phyloP scores from a whole-genome alignment of 2,329 filamentous ascomycete genomes.

The Aspergillus japonicus region DNA sequence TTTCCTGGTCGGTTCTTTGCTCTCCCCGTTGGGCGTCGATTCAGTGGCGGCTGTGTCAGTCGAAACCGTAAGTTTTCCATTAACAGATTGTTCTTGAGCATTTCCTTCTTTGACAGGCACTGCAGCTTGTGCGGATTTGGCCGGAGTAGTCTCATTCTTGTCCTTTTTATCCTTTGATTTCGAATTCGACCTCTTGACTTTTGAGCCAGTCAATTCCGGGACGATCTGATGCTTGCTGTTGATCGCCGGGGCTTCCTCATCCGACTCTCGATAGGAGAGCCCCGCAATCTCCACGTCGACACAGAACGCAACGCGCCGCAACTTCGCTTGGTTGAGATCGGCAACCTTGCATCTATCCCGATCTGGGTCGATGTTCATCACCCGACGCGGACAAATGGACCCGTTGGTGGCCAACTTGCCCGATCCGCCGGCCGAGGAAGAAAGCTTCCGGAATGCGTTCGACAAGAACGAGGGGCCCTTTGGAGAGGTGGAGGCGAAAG shows the following conservation, averaged over 20 bases:
- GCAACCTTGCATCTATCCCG: slow-evolving; percentile 75
- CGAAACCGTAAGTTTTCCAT: slow-evolving; percentile 13
- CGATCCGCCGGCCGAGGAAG: slow-evolving; percentile 59
- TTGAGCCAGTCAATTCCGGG: slow-evolving; percentile 29
- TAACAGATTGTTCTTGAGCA: slow-evolving; percentile 25
- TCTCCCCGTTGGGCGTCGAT: slow-evolving; percentile 27
- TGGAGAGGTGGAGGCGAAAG: slow-evolving; percentile 63
- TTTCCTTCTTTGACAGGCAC: slow-evolving; percentile 57
- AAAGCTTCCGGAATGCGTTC: slow-evolving; percentile 77
- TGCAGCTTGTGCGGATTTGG: slow-evolving; percentile 64
- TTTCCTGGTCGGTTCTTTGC: slow-evolving; percentile 62
- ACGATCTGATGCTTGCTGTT: slow-evolving; percentile 28
- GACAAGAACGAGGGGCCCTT: slow-evolving; percentile 73
- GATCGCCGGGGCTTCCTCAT: slow-evolving; percentile 45
- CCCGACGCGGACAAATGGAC: slow-evolving; percentile 72
- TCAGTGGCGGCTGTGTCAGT: slow-evolving; percentile 26
- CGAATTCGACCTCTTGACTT: slow-evolving; percentile 47
- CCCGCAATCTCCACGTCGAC: slow-evolving; percentile 97
- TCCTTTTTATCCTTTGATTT: slow-evolving; percentile 65
- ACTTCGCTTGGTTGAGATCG: slow-evolving; percentile 75
- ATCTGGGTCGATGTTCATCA: slow-evolving; percentile 81
- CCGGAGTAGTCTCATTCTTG: slow-evolving; percentile 69
- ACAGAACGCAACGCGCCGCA: slow-evolving; percentile 88
- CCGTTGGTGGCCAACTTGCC: slow-evolving; percentile 59
- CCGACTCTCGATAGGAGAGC: slow-evolving; percentile 72